These are phyloP conservation scores for Fusarium temperatum DNA, from an alignment of 2,329 filamentous ascomycete genomes.

Conservation along the genomic window DNA sequence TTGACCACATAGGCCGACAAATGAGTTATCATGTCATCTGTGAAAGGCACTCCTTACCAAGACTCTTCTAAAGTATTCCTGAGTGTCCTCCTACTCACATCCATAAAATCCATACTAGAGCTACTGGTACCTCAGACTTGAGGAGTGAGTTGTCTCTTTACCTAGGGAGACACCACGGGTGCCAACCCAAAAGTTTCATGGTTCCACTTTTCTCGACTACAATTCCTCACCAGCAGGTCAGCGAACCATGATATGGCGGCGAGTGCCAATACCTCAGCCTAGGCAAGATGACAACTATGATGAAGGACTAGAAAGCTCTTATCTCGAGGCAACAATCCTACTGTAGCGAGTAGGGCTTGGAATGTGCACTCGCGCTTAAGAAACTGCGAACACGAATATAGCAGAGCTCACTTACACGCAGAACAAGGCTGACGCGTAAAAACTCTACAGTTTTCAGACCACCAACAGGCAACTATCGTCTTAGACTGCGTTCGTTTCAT, in stretches of 20 bases:
- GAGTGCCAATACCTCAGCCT: constrained; percentile 19
- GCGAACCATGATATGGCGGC: constrained; percentile 32
- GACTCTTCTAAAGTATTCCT: neutral
- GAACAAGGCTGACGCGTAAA: constrained; percentile 8
- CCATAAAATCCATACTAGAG: neutral
- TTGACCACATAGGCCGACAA: neutral
- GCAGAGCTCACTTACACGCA: constrained; percentile 23
- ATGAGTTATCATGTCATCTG: neutral
- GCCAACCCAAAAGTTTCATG: constrained; percentile 6
- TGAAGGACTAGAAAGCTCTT: neutral
- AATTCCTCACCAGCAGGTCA: constrained; percentile 31
- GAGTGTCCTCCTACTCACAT: neutral
- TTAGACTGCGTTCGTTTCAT: neutral
- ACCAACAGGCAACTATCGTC: neutral
- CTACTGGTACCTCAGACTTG: neutral
- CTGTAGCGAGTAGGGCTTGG: neutral
- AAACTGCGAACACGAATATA: neutral
- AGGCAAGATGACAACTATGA: neutral
- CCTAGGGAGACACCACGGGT: constrained; percentile 27
- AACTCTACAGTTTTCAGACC: neutral
- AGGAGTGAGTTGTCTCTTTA: constrained; percentile 5
- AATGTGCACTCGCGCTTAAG: neutral
- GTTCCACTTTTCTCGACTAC: constrained; percentile 33
- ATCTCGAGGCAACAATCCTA: neutral
- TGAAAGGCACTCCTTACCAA: neutral